These are phyloP conservation scores for Trichoderma gamsii DNA, from an alignment of 495 filamentous ascomycete genomes.

Conservation along the genomic window DNA sequence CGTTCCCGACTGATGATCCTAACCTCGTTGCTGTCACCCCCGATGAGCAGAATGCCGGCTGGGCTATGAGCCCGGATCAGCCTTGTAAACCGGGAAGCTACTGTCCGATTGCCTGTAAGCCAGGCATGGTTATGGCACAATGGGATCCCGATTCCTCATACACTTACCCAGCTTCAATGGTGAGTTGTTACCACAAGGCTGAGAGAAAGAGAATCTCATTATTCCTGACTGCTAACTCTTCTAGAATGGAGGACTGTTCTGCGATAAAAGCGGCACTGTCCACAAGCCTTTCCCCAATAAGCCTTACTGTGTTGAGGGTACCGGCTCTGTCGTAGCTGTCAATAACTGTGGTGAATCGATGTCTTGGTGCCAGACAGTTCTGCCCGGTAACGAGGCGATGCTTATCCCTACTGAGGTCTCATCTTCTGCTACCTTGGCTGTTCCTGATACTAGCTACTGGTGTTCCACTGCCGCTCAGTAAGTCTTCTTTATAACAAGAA, in stretches of 20 bases:
- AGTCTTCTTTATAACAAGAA: slow-evolving; percentile 23
- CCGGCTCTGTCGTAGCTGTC: slow-evolving; percentile 54
- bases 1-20: slow-evolving; percentile 56
- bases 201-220: neutral
- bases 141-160: slow-evolving; percentile 70
- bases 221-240: neutral
- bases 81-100: slow-evolving; percentile 61
- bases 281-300: slow-evolving; percentile 64
- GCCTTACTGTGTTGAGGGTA: slow-evolving; percentile 67
- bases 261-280: slow-evolving; percentile 59
- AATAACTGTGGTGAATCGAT: slow-evolving; percentile 59
- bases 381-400: slow-evolving; percentile 87
- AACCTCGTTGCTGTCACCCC: slow-evolving; percentile 67
- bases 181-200: slow-evolving; percentile 34
- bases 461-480: slow-evolving; percentile 68
- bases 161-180: slow-evolving; percentile 66
- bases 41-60: slow-evolving; percentile 60
- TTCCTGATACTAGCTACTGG: slow-evolving; percentile 69
- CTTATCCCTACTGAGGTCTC: slow-evolving; percentile 68
- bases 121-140: slow-evolving; percentile 71
- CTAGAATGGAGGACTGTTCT: slow-evolving; percentile 73
- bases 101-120: slow-evolving; percentile 73
- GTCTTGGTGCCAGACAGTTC: slow-evolving; percentile 76
- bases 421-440: slow-evolving; percentile 52
- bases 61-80: slow-evolving; percentile 78